Base-by-base conservation (phyloP, 257 asterid genomes). In the Avicennia marina region DNA sequence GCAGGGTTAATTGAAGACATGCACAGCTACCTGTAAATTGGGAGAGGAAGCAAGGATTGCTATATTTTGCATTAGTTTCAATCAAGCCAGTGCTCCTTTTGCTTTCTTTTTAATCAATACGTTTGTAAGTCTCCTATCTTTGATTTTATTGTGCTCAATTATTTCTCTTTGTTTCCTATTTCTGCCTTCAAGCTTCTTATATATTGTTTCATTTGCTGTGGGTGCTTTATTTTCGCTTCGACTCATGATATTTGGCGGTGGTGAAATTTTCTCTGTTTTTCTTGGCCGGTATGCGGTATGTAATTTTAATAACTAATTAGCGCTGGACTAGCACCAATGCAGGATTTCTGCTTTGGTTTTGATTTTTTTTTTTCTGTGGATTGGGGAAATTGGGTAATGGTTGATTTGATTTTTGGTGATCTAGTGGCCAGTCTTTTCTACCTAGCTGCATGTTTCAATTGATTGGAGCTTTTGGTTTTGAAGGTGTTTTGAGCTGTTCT, bases 351-450 rank as follows among this genome's bases (percentile, higher is more conserved):
- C 52, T 67, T 73, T 56, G 9, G 53, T 33, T 63, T 65, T 60
- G 56, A 54, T 73, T 70, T 40, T 34, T 58, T 53, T 63, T 11
- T 32, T 73, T 62, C 13, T 49, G 63, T n/a, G 34, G 40, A 58
- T 56, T 64, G 76, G 24, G 51, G 48, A 61, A 63, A 7, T 22
- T 72, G 75, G 78, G 75, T 43, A 46, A 64, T 63, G 54, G 66
- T 70, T 84, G 89, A 84, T 87, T 91, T 80, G 81, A 66, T 66
- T 57, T 75, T 56, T 31, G 12, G 81, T 74, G 96, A 82, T 88
- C 90, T 79, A 60, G 32, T n/a, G n/a, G 9, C 19, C 41, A 34
- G n/a, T 50, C 24, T 31, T 61, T 64, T 41, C 22, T 57, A 20
- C 60, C 63, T 71, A 67, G 52, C 48, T 68, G 68, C 64, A 45